Percentiles rank a stretch among this genome's conserved stretches.
These are phyloP conservation scores for Veloboletus limbatus DNA, from an alignment of 1,284 basidiomycete species.

Conservation along the genomic window DNA sequence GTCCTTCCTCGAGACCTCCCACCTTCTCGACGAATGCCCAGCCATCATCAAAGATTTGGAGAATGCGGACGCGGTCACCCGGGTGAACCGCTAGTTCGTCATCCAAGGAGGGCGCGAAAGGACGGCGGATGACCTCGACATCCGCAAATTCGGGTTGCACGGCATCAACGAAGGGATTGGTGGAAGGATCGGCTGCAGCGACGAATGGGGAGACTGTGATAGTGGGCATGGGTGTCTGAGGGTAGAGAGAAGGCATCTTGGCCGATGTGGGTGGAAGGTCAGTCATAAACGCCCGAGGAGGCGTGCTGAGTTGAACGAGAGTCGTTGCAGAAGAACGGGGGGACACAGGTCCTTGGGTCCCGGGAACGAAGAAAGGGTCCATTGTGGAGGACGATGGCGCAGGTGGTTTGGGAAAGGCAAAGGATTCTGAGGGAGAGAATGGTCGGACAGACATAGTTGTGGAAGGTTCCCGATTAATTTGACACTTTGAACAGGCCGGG, in stretches of 20 bases:
- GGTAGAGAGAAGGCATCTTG: neutral
- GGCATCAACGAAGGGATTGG: conserved; percentile 41
- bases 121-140: conserved; percentile 48
- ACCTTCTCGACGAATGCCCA: conserved; percentile 58
- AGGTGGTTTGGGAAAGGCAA: conserved; percentile 65
- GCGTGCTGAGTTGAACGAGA: conserved; percentile 19
- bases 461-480: conserved; percentile 19
- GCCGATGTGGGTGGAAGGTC: conserved; percentile 9
- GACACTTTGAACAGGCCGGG: conserved; percentile 33
- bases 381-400: conserved; percentile 10
- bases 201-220: conserved; percentile 4
- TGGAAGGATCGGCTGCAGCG: conserved; percentile 26
- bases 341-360: conserved; percentile 1
- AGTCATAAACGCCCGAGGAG: conserved; percentile 16
- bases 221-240: neutral
- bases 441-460: conserved; percentile 61
- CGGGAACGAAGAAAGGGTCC: neutral
- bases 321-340: conserved; percentile 19
- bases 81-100: conserved; percentile 57
- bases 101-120: conserved; percentile 53
- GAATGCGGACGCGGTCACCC: conserved; percentile 52
- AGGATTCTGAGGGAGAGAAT: conserved; percentile 61
- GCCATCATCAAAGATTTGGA: conserved; percentile 62
- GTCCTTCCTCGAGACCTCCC: conserved; percentile 2
- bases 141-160: conserved; percentile 35